A percentile compares a stretch with the other conserved stretches of the same genome.
phyloP scores from a whole-genome alignment of 352 stramenopile species.

The Phytophthora ohioensis region DNA sequence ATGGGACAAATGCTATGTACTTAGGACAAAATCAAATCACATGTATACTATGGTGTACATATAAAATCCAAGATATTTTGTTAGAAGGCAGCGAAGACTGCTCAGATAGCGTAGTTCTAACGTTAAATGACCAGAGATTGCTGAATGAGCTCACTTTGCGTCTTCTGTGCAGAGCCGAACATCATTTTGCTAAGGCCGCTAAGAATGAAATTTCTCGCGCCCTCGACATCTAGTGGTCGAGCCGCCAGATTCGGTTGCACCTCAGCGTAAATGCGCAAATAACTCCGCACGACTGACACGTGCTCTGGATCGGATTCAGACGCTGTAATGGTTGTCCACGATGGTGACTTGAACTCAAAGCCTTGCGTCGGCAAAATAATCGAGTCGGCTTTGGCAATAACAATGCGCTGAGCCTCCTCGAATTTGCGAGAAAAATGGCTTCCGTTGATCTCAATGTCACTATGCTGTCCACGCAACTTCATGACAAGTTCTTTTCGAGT shows the following conservation, averaged over 20 bases:
- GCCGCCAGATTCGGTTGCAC: constrained; percentile 17
- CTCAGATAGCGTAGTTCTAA: neutral
- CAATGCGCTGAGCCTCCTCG: constrained; percentile 21
- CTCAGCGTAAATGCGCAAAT: constrained; percentile 29
- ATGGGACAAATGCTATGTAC: too few species aligned
- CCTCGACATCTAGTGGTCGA: constrained; percentile 13
- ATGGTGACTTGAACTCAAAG: constrained; percentile 24
- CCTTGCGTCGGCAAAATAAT: constrained; percentile 29
- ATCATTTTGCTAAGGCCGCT: constrained; percentile 33
- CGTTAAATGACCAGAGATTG: constrained; percentile 14
- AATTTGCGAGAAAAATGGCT: constrained; percentile 32
- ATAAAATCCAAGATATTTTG: neutral
- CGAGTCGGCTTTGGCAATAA: constrained; percentile 27
- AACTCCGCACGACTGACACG: constrained; percentile 17
- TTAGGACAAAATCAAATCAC: too few species aligned
- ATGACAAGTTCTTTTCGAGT: constrained; percentile 35
- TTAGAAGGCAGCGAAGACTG: too few species aligned
- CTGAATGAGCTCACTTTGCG: constrained; percentile 26
- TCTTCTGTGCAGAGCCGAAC: constrained; percentile 27
- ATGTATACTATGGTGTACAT: neutral
- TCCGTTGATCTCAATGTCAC: constrained; percentile 22
- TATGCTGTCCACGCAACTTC: constrained; percentile 22
- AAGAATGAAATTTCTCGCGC: constrained; percentile 19
- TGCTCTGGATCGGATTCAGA: constrained; percentile 6
- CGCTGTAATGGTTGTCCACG: constrained; percentile 17